phyloP scores from a whole-genome alignment of 306 rosid species.

The Quercus alba region DNA sequence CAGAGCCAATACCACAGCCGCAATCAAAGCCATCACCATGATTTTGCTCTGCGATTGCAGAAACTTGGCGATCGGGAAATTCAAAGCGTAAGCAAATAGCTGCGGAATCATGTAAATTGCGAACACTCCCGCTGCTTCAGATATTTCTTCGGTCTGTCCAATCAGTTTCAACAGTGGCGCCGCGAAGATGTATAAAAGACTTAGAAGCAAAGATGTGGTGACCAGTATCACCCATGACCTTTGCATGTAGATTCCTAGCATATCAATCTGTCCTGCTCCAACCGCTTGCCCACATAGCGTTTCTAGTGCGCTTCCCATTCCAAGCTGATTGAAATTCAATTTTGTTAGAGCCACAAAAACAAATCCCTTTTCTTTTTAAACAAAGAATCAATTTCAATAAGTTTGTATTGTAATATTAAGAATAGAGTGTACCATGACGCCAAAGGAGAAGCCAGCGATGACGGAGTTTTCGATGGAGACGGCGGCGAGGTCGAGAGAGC shows the following conservation, averaged over 20 bases:
- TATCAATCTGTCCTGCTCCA: slow-evolving; percentile 72
- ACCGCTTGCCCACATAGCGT: slow-evolving; percentile 90
- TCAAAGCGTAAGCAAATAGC: slow-evolving; percentile 76
- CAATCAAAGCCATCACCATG: slow-evolving; percentile 78
- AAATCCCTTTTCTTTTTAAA: too few species aligned
- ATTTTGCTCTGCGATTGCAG: slow-evolving; percentile 88
- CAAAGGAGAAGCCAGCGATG: slow-evolving; percentile 89
- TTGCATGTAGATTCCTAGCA: slow-evolving; percentile 90
- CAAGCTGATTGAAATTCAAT: slow-evolving; percentile 36
- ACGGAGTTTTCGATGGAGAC: slow-evolving; percentile 85
- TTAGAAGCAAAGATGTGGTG: slow-evolving; percentile 35
- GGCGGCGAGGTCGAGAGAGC: slow-evolving; percentile 76
- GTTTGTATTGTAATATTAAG: too few species aligned
- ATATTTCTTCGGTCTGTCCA: slow-evolving; percentile 63
- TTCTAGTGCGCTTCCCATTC: slow-evolving; percentile 95
- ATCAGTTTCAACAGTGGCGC: slow-evolving; percentile 40
- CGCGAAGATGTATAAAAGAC: slow-evolving; percentile 56
- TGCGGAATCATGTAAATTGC: slow-evolving; percentile 90
- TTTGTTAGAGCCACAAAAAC: too few species aligned
- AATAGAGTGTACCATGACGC: slow-evolving; percentile 47
- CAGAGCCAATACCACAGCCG: slow-evolving; percentile 48
- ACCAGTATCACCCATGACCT: slow-evolving; percentile 78
- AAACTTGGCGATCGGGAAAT: slow-evolving; percentile 74
- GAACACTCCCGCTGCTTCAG: slow-evolving; percentile 69
- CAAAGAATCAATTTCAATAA: too few species aligned